phyloP scores from a whole-genome alignment of 140 eudicot genomes.

The Stevia rebaudiana region DNA sequence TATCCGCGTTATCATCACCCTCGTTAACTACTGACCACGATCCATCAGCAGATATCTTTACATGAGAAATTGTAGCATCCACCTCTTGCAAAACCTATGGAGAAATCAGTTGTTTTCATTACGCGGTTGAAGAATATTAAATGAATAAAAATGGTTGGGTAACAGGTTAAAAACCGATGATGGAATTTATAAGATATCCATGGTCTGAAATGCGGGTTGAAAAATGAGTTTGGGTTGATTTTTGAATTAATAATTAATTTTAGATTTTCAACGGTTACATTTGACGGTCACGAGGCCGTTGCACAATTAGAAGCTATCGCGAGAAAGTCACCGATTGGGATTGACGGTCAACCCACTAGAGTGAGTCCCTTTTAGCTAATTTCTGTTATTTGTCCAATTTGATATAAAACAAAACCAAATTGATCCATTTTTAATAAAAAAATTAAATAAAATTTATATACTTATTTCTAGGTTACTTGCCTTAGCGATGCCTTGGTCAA shows the following conservation, averaged over 20 bases:
- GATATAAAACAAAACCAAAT: background rate
- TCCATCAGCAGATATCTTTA: conserved; percentile 64
- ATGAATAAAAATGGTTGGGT: background rate
- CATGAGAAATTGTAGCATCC: conserved; percentile 43
- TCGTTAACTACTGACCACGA: conserved; percentile 54
- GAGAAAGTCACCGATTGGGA: too few relatives aligned
- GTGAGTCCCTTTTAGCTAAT: background rate
- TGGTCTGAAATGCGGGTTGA: too few relatives aligned
- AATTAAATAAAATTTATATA: background rate
- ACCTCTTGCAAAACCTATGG: conserved; percentile 61
- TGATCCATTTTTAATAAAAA: background rate
- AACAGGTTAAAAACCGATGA: background rate
- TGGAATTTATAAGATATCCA: too few relatives aligned
- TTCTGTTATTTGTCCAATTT: background rate
- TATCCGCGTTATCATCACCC: conserved; percentile 34
- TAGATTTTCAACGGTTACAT: too few relatives aligned
- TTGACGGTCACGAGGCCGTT: too few relatives aligned
- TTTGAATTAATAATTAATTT: too few relatives aligned
- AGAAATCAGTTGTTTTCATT: conserved; percentile 2
- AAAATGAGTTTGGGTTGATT: too few relatives aligned
- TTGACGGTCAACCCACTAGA: background rate
- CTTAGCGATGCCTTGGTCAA: conserved; percentile 71
- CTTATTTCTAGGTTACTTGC: conserved; percentile 40
- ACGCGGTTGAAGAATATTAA: background rate
- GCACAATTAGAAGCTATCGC: too few relatives aligned